A percentile compares a stretch with the other conserved stretches of the same genome.
Evolutionary conservation across 140 eudicot genomes (phyloP).

Genomic region (Erigeron philadelphicus): DNA sequence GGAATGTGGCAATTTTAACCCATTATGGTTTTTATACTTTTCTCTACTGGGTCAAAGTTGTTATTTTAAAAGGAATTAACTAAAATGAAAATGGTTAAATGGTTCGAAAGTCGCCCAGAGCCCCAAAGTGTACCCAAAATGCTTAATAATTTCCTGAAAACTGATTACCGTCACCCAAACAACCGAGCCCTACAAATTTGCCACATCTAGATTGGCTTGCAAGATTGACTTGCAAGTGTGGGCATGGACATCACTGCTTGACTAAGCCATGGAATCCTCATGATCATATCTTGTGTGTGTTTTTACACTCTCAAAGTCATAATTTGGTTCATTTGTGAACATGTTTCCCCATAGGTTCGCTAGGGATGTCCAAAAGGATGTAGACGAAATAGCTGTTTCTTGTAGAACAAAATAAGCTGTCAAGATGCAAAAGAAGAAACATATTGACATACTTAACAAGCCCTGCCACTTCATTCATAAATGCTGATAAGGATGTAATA

Average conservation of each 20-base stretch:
- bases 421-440: constrained; percentile 1
- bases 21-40: background rate
- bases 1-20: background rate
- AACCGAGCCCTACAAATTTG: background rate
- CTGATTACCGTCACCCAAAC: background rate
- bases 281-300: background rate
- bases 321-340: background rate
- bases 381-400: background rate
- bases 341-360: background rate
- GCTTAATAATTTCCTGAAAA: background rate
- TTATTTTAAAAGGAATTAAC: background rate
- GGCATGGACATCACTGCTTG: background rate
- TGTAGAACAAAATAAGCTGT: background rate
- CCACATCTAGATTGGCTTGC: too few species aligned
- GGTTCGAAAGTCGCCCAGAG: background rate
- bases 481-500: constrained; percentile 48
- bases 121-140: background rate
- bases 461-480: constrained; percentile 64
- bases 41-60: background rate
- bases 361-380: background rate
- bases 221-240: background rate
- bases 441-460: constrained; percentile 53
- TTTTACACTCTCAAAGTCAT: background rate
- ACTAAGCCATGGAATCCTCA: background rate
- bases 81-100: background rate